A percentile compares a stretch with the other conserved stretches of the same genome.
phyloP scores from a whole-genome alignment of 2,329 filamentous ascomycete species.

The Penicillium brevicompactum region DNA sequence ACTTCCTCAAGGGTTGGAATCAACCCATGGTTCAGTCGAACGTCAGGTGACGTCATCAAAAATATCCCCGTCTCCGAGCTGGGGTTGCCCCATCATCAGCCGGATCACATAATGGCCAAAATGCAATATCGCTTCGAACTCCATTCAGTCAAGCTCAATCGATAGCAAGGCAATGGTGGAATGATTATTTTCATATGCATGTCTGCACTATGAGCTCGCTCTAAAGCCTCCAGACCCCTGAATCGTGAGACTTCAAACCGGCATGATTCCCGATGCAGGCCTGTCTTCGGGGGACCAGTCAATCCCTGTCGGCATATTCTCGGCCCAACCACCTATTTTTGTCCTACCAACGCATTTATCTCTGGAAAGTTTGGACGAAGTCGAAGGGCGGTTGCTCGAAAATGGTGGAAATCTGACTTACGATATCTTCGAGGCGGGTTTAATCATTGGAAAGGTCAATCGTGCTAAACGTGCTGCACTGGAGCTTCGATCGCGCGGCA shows the following conservation, averaged over 20 bases:
- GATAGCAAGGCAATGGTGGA: too few species aligned
- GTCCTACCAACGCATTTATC: conserved; percentile 72
- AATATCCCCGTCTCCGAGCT: too few species aligned
- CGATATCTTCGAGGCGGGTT: conserved; percentile 68
- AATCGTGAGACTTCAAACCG: neutral
- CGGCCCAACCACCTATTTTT: conserved; percentile 64
- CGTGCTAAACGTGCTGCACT: conserved; percentile 72
- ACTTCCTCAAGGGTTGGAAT: too few species aligned
- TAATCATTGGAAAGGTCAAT: conserved; percentile 74
- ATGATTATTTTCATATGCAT: too few species aligned
- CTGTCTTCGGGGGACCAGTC: neutral
- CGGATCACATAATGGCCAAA: too few species aligned
- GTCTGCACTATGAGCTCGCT: too few species aligned
- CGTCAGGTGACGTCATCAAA: too few species aligned
- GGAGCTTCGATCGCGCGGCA: conserved; percentile 70
- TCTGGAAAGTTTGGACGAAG: conserved; percentile 61
- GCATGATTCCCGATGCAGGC: neutral
- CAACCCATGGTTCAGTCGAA: too few species aligned
- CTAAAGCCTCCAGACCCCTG: neutral
- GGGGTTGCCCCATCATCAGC: too few species aligned
- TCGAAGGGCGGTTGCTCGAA: conserved; percentile 65
- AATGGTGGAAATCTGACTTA: conserved; percentile 65
- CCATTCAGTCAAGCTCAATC: too few species aligned
- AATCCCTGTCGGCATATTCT: conserved; percentile 28
- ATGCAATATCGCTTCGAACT: too few species aligned